phyloP scores from a whole-genome alignment of 306 rosid genomes.

The Fragaria iinumae region DNA sequence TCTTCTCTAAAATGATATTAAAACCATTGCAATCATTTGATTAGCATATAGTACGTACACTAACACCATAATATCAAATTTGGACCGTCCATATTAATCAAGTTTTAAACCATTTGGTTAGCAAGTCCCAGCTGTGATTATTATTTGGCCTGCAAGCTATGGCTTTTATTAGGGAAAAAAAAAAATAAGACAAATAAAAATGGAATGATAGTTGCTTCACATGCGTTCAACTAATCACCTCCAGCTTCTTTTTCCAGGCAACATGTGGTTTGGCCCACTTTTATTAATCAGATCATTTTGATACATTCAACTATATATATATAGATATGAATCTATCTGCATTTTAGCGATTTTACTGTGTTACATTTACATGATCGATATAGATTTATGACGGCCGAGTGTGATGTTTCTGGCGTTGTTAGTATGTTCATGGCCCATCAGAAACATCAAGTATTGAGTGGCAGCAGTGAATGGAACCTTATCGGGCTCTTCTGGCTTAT shows the following conservation, averaged over 20 bases:
- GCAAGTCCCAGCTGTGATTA: background rate
- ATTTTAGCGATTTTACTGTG: background rate
- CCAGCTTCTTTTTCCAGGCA: constrained; percentile 3
- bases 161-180: background rate
- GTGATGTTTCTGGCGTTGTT: constrained; percentile 6
- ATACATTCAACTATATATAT: background rate
- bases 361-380: background rate
- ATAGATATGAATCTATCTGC: background rate
- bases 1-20: background rate
- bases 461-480: constrained; percentile 19
- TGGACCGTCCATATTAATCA: background rate
- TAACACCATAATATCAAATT: background rate
- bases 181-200: too few relatives aligned
- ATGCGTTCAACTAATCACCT: constrained; percentile 18
- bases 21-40: constrained; percentile 2
- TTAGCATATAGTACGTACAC: background rate
- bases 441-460: constrained; percentile 16
- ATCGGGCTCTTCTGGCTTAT: constrained; percentile 4
- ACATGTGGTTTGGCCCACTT: constrained; percentile 25
- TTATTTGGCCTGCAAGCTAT: background rate
- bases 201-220: constrained; percentile 6
- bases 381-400: background rate
- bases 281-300: background rate
- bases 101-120: background rate
- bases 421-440: background rate